Evolutionary conservation across 164 flowering plant genomes (phyloP).

Genomic region (Tinospora cordifolia): DNA sequence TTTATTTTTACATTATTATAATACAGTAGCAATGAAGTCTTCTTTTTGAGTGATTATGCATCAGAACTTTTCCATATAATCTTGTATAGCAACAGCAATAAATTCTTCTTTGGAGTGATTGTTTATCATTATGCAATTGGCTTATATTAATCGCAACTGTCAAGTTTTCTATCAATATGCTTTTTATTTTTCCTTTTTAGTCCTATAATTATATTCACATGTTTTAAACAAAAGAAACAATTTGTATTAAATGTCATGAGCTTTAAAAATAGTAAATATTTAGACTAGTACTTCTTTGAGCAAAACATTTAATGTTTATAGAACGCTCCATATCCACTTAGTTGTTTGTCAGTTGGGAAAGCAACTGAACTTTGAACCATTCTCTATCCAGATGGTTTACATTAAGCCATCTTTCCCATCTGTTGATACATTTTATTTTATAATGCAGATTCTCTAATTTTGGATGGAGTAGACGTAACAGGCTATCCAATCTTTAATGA

Average conservation of each 20-base stretch:
- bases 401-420: background rate
- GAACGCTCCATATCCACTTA: background rate
- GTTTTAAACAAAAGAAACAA: background rate
- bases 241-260: background rate
- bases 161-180: background rate
- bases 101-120: too few species aligned
- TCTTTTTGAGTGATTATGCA: too few species aligned
- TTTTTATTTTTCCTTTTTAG: background rate
- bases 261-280: background rate
- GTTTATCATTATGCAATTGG: too few species aligned
- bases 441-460: constrained; percentile 47
- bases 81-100: too few species aligned
- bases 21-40: too few species aligned
- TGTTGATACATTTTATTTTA: background rate
- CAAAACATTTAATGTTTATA: background rate
- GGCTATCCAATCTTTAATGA: constrained; percentile 67
- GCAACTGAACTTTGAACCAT: background rate
- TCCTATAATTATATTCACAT: background rate
- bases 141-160: too few species aligned
- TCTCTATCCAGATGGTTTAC: background rate
- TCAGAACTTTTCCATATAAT: too few species aligned
- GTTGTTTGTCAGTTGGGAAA: background rate
- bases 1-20: too few species aligned
- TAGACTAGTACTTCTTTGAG: background rate
- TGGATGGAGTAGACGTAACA: constrained; percentile 89